A percentile compares a stretch with the other conserved stretches of the same genome.
Evolutionary conservation across 768 basidiomycete species (phyloP).

Genomic region (Leccinum subgranulosum): DNA sequence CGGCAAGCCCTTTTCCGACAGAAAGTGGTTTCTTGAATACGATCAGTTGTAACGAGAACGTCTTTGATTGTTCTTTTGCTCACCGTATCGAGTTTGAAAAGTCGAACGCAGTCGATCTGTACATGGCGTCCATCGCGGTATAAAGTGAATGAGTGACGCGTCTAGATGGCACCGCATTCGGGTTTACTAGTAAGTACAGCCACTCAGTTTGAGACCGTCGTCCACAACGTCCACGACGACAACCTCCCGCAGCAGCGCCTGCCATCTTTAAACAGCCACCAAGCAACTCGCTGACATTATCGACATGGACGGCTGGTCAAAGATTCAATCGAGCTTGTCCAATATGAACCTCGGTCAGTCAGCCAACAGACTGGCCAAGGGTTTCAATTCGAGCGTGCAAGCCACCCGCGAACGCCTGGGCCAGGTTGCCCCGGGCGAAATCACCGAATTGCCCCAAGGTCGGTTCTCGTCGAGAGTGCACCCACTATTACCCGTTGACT

Average conservation of each 20-base stretch:
- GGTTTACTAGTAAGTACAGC: slow-evolving; percentile 1
- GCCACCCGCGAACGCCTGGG: slow-evolving; percentile 87
- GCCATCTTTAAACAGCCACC: not conserved
- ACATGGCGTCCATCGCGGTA: slow-evolving; percentile 43
- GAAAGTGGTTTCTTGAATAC: slow-evolving; percentile 61
- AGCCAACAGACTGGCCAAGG: slow-evolving; percentile 73
- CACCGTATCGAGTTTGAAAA: slow-evolving; percentile 77
- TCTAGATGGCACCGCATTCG: slow-evolving; percentile 22
- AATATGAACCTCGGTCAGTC: slow-evolving; percentile 71
- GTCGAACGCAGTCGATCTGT: slow-evolving; percentile 63
- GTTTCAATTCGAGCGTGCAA: slow-evolving; percentile 79
- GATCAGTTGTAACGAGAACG: not conserved
- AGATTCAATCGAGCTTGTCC: slow-evolving; percentile 59
- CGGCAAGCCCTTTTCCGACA: slow-evolving; percentile 65
- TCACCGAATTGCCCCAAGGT: slow-evolving; percentile 93
- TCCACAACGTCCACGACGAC: slow-evolving; percentile 4
- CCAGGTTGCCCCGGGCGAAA: slow-evolving; percentile 87
- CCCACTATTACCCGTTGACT: not conserved
- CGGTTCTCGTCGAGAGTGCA: slow-evolving; percentile 11
- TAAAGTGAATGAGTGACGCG: not conserved
- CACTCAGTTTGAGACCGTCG: not conserved
- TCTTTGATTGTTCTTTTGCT: slow-evolving; percentile 5
- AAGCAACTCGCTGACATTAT: not conserved
- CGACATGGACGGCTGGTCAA: slow-evolving; percentile 56
- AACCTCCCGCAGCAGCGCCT: not conserved